Conservation (phyloP, 2,329 filamentous ascomycete genomes). For the Penicillium sp. region DNA sequence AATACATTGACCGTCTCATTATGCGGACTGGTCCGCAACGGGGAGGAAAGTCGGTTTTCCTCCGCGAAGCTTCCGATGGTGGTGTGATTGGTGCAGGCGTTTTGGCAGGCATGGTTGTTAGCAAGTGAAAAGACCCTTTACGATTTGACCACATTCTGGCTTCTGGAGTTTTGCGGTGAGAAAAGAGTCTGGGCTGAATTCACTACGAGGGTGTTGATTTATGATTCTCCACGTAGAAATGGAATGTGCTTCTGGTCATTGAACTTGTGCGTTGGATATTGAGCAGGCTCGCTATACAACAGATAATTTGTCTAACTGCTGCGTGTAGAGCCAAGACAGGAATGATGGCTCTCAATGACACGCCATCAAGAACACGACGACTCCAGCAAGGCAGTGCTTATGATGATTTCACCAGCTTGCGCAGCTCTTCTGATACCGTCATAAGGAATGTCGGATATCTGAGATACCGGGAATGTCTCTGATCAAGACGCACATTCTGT, state of each 20-base stretch:
- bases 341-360: too few species aligned
- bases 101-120: constrained; percentile 45
- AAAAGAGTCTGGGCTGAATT: constrained; percentile 38
- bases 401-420: constrained; percentile 8
- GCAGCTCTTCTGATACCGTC: constrained; percentile 10
- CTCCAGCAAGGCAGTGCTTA: too few species aligned
- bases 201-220: constrained; percentile 46
- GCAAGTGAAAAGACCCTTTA: constrained; percentile 13
- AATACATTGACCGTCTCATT: constrained; percentile 56
- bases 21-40: constrained; percentile 43
- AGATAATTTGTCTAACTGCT: too few species aligned
- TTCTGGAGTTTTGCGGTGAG: constrained; percentile 7
- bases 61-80: constrained; percentile 49
- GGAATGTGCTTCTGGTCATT: neutral
- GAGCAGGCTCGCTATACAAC: too few species aligned
- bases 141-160: constrained; percentile 1
- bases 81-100: constrained; percentile 54
- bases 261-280: too few species aligned
- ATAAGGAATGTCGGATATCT: constrained; percentile 13
- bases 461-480: constrained; percentile 6
- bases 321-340: too few species aligned
- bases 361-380: too few species aligned
- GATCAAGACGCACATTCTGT: neutral
- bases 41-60: constrained; percentile 46
- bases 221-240: constrained; percentile 15